Conservation (phyloP, 352 stramenopile species). For the Phytophthora tentaculata region DNA sequence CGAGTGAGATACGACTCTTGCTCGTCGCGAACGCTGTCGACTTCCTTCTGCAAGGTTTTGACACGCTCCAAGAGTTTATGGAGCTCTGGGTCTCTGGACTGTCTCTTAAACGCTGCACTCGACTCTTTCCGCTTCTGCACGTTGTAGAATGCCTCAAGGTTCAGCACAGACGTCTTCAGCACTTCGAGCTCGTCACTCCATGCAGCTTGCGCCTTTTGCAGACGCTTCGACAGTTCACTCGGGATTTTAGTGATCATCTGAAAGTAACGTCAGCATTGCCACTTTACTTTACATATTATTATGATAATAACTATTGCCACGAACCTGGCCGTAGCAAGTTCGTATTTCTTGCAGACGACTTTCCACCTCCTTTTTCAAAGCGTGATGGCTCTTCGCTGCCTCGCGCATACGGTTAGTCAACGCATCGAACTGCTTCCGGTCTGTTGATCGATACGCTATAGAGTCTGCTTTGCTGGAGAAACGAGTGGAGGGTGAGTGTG, state of each 20-base stretch:
- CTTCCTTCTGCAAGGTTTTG: constrained; percentile 25
- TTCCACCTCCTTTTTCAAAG: constrained; percentile 55
- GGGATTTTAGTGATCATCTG: constrained; percentile 61
- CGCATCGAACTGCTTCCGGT: constrained; percentile 69
- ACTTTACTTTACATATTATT: no score
- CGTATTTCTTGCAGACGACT: constrained; percentile 48
- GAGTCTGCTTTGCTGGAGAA: constrained; percentile 49
- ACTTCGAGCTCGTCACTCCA: constrained; percentile 49
- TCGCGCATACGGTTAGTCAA: constrained; percentile 67
- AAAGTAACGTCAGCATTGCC: background rate
- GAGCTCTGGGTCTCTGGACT: constrained; percentile 7
- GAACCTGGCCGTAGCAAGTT: constrained; percentile 45
- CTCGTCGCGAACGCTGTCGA: constrained; percentile 40
- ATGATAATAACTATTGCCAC: no score
- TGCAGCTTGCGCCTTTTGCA: constrained; percentile 49
- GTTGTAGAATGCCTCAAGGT: constrained; percentile 36
- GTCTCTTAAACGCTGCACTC: background rate
- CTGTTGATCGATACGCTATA: constrained; percentile 42
- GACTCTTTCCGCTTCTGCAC: constrained; percentile 26
- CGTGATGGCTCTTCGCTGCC: constrained; percentile 47
- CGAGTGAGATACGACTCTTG: constrained; percentile 37
- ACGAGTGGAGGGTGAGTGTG: background rate
- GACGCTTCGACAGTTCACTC: constrained; percentile 57
- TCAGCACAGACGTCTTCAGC: constrained; percentile 42
- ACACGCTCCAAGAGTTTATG: constrained; percentile 30